These are phyloP conservation scores for Colletotrichum paranaense DNA, from an alignment of 2,329 filamentous ascomycete genomes.

Conservation along the genomic window DNA sequence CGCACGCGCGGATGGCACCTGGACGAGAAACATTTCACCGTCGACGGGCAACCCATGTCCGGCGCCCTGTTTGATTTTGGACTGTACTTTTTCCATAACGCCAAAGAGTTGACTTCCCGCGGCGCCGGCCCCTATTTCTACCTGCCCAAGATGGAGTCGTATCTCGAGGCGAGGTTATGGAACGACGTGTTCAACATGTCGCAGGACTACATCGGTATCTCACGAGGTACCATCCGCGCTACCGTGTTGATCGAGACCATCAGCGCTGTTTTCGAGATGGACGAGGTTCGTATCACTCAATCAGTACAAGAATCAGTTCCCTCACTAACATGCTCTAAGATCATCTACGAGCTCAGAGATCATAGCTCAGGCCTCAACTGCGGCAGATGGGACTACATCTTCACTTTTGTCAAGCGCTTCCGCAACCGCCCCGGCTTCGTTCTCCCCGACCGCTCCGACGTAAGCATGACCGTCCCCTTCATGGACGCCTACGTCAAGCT, in stretches of 20 bases:
- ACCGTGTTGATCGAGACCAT: conserved; percentile 95
- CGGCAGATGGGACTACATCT: conserved; percentile 95
- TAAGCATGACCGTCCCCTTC: conserved; percentile 94
- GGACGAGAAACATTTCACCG: conserved; percentile 91
- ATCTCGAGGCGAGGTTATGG: conserved; percentile 90
- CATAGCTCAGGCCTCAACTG: conserved; percentile 92
- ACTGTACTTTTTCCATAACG: conserved; percentile 95
- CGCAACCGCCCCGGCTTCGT: conserved; percentile 87
- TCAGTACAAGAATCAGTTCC: rapidly evolving
- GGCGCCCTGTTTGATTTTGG: conserved; percentile 90
- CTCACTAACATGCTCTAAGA: conserved; percentile 50
- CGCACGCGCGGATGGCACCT: conserved; percentile 91
- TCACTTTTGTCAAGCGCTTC: conserved; percentile 96
- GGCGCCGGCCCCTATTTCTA: conserved; percentile 91
- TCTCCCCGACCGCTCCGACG: conserved; percentile 83
- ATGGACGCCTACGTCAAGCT: conserved; percentile 90
- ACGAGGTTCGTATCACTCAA: conserved; percentile 61
- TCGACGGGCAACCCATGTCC: conserved; percentile 88
- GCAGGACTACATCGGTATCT: conserved; percentile 86
- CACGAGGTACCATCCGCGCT: conserved; percentile 84
- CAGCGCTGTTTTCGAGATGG: conserved; percentile 92
- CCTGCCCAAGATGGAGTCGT: conserved; percentile 91
- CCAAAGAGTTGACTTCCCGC: conserved; percentile 79
- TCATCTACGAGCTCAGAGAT: conserved; percentile 93
- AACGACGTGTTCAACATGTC: conserved; percentile 92